Evolutionary conservation across 805 yeast species (phyloP).

Genomic region (Dipodascus geniculatus): DNA sequence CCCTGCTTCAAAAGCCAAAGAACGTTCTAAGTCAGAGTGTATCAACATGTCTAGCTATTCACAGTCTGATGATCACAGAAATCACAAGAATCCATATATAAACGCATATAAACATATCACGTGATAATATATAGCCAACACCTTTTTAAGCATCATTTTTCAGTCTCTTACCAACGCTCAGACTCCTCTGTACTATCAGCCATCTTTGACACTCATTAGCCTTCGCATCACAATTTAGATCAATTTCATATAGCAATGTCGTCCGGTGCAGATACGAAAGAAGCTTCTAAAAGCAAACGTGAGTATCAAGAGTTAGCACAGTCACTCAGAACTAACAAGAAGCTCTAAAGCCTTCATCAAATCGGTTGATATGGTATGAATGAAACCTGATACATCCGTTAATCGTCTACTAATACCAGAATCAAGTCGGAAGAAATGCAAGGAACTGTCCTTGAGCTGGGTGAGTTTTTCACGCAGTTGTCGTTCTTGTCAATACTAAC

Average conservation of each 20-base stretch:
- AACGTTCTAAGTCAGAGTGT: too few species aligned
- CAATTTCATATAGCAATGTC: neutral
- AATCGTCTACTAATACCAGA: too few species aligned
- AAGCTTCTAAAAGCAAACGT: neutral
- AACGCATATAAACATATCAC: too few species aligned
- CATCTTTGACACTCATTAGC: neutral
- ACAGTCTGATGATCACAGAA: too few species aligned
- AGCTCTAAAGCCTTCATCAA: conserved; percentile 21
- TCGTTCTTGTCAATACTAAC: neutral
- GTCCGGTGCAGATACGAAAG: neutral
- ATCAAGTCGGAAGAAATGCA: neutral
- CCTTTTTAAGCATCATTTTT: neutral
- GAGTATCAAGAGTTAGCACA: neutral
- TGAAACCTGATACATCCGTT: too few species aligned
- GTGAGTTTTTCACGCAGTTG: neutral
- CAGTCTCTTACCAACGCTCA: neutral
- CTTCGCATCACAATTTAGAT: neutral
- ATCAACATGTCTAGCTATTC: too few species aligned
- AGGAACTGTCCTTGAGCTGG: neutral
- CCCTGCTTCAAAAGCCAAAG: too few species aligned
- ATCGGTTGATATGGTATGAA: conserved; percentile 25
- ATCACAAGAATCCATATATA: too few species aligned
- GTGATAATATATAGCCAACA: neutral
- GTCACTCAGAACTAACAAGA: too few species aligned
- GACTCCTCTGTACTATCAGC: neutral